phyloP scores from a whole-genome alignment of 2,329 filamentous ascomycete genomes.

The Xylariaceae sp. region DNA sequence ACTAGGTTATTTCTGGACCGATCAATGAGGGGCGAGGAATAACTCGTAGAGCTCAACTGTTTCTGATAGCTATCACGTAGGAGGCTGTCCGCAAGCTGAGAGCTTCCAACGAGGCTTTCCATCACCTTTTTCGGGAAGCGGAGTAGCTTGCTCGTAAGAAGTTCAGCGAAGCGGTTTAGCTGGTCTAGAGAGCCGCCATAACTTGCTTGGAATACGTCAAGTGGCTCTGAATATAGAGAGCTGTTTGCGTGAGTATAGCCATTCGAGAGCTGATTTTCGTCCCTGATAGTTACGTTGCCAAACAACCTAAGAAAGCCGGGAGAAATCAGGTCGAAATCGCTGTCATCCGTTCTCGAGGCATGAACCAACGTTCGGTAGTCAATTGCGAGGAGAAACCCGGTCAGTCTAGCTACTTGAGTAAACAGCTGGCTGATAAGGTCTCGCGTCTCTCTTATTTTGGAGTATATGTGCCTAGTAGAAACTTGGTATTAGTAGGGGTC shows the following conservation, averaged over 20 bases:
- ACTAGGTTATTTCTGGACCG: constrained; percentile 41
- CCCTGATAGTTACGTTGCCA: constrained; percentile 40
- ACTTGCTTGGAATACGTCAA: constrained; percentile 47
- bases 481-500: constrained; percentile 11
- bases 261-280: constrained; percentile 37
- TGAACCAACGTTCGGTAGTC: constrained; percentile 46
- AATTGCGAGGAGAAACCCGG: constrained; percentile 54
- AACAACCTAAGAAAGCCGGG: constrained; percentile 51
- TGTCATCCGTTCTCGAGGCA: constrained; percentile 30
- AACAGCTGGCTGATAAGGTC: constrained; percentile 38
- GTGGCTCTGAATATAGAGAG: constrained; percentile 42
- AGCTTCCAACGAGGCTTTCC: constrained; percentile 46
- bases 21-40: constrained; percentile 26
- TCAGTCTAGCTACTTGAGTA: constrained; percentile 50
- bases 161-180: constrained; percentile 47
- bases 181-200: constrained; percentile 46
- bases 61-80: constrained; percentile 36
- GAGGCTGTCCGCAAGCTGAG: constrained; percentile 29
- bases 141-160: constrained; percentile 45
- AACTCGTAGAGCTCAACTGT: constrained; percentile 16
- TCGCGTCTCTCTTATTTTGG: constrained; percentile 34
- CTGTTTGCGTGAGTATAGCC: constrained; percentile 35
- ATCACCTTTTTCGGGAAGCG: constrained; percentile 49
- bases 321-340: constrained; percentile 46
- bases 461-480: constrained; percentile 27